These are phyloP conservation scores for Phycomyces blakesleeanus DNA, from an alignment of 192 early-diverging fungal genomes.

Conservation along the genomic window DNA sequence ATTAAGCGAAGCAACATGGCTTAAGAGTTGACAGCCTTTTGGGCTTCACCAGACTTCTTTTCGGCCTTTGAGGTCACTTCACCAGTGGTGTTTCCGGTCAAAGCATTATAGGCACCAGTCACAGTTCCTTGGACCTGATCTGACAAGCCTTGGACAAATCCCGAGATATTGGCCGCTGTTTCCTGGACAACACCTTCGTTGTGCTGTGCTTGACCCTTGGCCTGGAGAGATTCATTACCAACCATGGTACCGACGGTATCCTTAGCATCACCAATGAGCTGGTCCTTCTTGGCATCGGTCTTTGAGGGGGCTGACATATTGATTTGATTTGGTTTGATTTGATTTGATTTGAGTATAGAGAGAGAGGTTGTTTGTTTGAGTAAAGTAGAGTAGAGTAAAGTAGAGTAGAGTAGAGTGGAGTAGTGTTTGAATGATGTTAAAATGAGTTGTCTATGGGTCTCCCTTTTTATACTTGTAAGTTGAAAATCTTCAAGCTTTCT, in stretches of 20 bases:
- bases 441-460: too few species aligned
- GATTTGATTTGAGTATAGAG: too few species aligned
- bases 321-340: too few species aligned
- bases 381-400: too few species aligned
- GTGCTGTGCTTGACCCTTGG: slow-evolving; percentile 33
- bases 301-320: slow-evolving; percentile 13
- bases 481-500: too few species aligned
- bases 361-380: too few species aligned
- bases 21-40: slow-evolving; percentile 12
- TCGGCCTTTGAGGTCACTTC: slow-evolving; percentile 5
- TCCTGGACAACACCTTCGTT: slow-evolving; percentile 22
- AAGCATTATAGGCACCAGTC: slow-evolving; percentile 20
- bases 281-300: slow-evolving; percentile 23
- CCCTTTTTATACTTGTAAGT: too few species aligned
- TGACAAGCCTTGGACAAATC: slow-evolving; percentile 24
- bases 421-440: too few species aligned
- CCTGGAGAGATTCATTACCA: slow-evolving; percentile 31
- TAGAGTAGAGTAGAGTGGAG: too few species aligned
- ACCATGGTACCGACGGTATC: slow-evolving; percentile 36
- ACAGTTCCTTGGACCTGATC: slow-evolving; percentile 29
- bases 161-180: slow-evolving; percentile 21
- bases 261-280: slow-evolving; percentile 35
- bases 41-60: slow-evolving; percentile 17
- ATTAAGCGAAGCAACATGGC: background rate
- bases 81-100: slow-evolving; percentile 15